Percentiles rank a stretch among this genome's conserved stretches.
phyloP scores from a whole-genome alignment of 371 early-diverging fungal genomes.

The Saksenaea vasiformis region DNA sequence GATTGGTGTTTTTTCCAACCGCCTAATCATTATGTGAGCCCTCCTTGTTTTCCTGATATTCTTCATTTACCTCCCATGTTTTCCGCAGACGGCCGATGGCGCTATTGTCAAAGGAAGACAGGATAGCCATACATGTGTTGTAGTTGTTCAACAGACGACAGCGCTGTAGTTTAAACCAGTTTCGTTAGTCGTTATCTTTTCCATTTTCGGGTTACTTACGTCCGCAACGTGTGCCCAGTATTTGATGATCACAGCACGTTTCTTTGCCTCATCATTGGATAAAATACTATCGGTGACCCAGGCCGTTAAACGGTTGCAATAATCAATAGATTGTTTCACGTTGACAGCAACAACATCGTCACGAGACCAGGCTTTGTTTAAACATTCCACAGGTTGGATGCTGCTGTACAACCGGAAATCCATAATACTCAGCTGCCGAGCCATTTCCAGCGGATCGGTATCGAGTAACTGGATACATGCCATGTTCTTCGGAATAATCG shows the following conservation, averaged over 20 bases:
- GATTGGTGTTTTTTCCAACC: constrained; percentile 59
- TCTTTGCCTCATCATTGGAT: constrained; percentile 74
- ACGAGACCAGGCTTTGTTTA: constrained; percentile 88
- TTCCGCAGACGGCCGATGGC: constrained; percentile 88
- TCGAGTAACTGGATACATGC: constrained; percentile 72
- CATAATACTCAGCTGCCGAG: constrained; percentile 90
- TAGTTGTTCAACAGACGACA: constrained; percentile 87
- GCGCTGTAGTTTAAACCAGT: constrained; percentile 27
- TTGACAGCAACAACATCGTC: constrained; percentile 68
- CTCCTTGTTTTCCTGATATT: not conserved
- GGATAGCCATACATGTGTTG: constrained; percentile 87
- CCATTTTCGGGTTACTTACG: constrained; percentile 26
- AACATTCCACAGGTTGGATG: constrained; percentile 84
- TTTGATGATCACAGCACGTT: constrained; percentile 77
- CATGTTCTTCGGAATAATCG: constrained; percentile 71
- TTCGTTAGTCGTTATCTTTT: not conserved
- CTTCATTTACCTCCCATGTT: constrained; percentile 74
- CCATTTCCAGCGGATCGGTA: constrained; percentile 90
- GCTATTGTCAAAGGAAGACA: constrained; percentile 88
- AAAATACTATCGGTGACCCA: constrained; percentile 86
- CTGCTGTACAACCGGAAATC: constrained; percentile 79
- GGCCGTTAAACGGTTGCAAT: constrained; percentile 66
- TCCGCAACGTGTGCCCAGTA: constrained; percentile 86
- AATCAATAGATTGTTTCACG: constrained; percentile 76
- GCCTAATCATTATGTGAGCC: constrained; percentile 17